Evolutionary conservation across 192 early-diverging fungal genomes (phyloP).

Genomic region (Umbelopsis sp.): DNA sequence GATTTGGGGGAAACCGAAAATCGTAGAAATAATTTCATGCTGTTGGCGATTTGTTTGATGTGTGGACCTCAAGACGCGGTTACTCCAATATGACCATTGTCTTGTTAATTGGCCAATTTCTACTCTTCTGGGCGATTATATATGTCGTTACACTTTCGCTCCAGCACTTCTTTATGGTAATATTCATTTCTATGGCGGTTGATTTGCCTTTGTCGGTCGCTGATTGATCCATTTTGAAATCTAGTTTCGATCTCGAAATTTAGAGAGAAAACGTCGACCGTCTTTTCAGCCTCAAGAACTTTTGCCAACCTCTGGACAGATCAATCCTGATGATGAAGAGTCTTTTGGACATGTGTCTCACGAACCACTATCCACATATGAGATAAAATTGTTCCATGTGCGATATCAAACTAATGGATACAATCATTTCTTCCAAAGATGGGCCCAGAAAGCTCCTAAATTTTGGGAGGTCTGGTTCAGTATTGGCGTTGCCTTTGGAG

Average conservation of each 20-base stretch:
- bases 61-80: neutral
- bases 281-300: constrained; percentile 6
- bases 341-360: neutral
- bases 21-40: neutral
- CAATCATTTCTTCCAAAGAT: constrained; percentile 46
- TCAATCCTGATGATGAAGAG: neutral
- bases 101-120: constrained; percentile 27
- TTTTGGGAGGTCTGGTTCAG: constrained; percentile 67
- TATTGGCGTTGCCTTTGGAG: constrained; percentile 50
- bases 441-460: constrained; percentile 38
- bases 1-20: neutral
- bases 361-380: constrained; percentile 19
- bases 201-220: neutral
- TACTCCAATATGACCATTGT: neutral
- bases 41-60: neutral
- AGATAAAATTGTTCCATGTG: constrained; percentile 50
- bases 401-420: constrained; percentile 51
- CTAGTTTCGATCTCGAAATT: neutral
- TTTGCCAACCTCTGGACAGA: constrained; percentile 25
- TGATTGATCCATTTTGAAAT: neutral
- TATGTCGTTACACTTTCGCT: constrained; percentile 28
- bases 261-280: neutral
- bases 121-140: constrained; percentile 31
- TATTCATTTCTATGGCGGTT: neutral
- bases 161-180: constrained; percentile 13